phyloP scores from a whole-genome alignment of 2,329 filamentous ascomycete genomes.

The Fusarium newnesense region DNA sequence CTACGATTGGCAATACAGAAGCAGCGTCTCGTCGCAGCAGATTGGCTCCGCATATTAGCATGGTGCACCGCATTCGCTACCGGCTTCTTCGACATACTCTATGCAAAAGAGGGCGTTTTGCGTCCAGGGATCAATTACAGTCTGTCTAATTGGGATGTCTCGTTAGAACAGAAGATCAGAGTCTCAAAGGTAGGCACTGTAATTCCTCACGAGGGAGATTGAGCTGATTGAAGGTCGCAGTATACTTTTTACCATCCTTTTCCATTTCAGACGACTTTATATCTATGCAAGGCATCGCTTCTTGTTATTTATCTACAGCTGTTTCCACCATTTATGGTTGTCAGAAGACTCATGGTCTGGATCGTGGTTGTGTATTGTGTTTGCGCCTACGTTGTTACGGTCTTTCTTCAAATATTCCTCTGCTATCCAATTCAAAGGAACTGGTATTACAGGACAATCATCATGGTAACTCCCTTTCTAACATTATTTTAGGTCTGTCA shows the following conservation, averaged over 20 bases:
- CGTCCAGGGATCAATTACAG: constrained; percentile 7
- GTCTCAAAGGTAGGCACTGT: not conserved
- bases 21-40: constrained; percentile 6
- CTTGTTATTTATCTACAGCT: constrained; percentile 30
- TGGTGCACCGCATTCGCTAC: constrained; percentile 5
- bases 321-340: constrained; percentile 30
- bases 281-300: constrained; percentile 33
- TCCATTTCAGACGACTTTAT: constrained; percentile 27
- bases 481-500: not conserved
- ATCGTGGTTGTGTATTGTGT: not conserved
- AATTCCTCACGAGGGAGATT: fast-evolving
- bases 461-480: fast-evolving
- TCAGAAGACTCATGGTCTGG: constrained; percentile 14
- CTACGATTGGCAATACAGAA: constrained; percentile 19
- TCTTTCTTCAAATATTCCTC: constrained; percentile 10
- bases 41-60: constrained; percentile 16
- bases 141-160: constrained; percentile 7
- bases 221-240: not conserved
- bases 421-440: constrained; percentile 27
- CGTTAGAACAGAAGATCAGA: not conserved
- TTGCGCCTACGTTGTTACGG: not conserved
- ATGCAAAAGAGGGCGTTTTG: not conserved
- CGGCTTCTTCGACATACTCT: constrained; percentile 4
- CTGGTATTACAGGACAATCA: not conserved
- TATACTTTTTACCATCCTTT: constrained; percentile 4